Evolutionary conservation across 805 yeast genomes (phyloP).

Genomic region (Huiozyma naganishii): DNA sequence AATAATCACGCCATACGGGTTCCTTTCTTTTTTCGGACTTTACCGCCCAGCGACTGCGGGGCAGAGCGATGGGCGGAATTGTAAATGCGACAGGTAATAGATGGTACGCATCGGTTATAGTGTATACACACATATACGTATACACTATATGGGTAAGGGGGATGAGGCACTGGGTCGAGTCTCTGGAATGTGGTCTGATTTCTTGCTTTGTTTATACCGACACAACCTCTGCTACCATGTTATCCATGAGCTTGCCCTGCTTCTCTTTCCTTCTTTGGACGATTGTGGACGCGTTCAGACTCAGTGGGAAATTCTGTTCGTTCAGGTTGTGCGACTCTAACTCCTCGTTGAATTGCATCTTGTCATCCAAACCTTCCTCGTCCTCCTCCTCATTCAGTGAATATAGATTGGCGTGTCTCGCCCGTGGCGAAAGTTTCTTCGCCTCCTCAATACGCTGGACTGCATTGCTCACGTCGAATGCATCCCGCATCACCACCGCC

Average conservation of each 20-base stretch:
- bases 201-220: too few species aligned
- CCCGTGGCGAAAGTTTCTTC: background rate
- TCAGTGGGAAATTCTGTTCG: constrained; percentile 27
- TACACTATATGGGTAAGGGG: too few species aligned
- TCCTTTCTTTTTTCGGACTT: too few species aligned
- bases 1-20: too few species aligned
- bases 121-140: too few species aligned
- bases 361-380: constrained; percentile 3
- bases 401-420: constrained; percentile 1
- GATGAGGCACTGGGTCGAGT: too few species aligned
- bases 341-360: constrained; percentile 5
- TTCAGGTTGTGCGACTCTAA: constrained; percentile 7
- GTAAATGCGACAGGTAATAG: too few species aligned
- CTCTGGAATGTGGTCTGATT: too few species aligned
- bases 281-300: constrained; percentile 30
- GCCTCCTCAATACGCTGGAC: constrained; percentile 66
- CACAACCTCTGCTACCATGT: too few species aligned
- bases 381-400: constrained; percentile 5
- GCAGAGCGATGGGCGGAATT: too few species aligned
- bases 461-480: constrained; percentile 77
- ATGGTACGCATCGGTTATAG: too few species aligned
- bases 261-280: constrained; percentile 30
- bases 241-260: background rate
- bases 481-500: constrained; percentile 73
- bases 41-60: too few species aligned